Conservation (phyloP, 2,329 filamentous ascomycete genomes). For the Fusarium citri region DNA sequence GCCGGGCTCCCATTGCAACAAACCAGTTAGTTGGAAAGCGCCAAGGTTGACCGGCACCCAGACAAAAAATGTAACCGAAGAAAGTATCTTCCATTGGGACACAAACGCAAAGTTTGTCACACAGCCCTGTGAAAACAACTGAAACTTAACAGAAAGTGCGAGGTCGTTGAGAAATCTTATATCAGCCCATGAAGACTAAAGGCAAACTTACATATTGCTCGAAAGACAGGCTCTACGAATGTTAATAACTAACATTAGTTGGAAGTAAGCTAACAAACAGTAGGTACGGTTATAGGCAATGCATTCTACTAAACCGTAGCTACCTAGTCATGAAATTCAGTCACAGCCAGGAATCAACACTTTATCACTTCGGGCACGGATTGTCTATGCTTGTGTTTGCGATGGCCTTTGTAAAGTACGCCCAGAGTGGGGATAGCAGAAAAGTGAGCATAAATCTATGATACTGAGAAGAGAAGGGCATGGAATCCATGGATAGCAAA, state of each 20-base stretch:
- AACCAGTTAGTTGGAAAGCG: neutral
- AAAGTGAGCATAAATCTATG: neutral
- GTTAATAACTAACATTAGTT: neutral
- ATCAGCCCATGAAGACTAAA: neutral
- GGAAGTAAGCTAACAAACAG: neutral
- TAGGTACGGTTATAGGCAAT: neutral
- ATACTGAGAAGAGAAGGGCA: neutral
- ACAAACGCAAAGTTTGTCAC: neutral
- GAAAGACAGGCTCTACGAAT: neutral
- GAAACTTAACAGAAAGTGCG: neutral
- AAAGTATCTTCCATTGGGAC: neutral
- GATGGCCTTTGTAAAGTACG: neutral
- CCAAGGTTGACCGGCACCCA: neutral
- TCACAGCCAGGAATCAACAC: neutral
- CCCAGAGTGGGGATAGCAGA: neutral
- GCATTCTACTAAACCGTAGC: neutral
- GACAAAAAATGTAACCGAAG: neutral
- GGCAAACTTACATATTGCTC: neutral
- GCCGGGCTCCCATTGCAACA: too few species aligned
- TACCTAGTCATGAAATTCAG: neutral
- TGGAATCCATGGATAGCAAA: neutral
- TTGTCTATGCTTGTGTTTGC: neutral
- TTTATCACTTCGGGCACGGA: neutral
- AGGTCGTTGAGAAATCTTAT: neutral
- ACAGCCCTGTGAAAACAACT: neutral